phyloP scores from a whole-genome alignment of 2,329 filamentous ascomycete species.

The Ophiostoma australiae region DNA sequence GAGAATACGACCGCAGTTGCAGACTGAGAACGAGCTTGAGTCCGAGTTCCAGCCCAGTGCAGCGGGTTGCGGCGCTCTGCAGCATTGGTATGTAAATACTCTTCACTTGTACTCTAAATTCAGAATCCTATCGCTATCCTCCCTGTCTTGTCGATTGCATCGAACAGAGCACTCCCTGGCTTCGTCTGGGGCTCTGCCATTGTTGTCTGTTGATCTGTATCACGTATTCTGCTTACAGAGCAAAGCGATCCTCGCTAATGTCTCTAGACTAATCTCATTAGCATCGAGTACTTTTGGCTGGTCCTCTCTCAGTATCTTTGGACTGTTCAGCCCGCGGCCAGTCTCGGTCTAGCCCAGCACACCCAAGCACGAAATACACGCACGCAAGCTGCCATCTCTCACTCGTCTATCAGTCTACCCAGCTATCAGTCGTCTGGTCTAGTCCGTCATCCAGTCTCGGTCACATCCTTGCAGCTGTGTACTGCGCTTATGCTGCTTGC shows the following conservation, averaged over 20 bases:
- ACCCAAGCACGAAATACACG: slow-evolving; percentile 5
- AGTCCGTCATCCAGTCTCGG: too few relatives aligned
- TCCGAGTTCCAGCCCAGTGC: slow-evolving; percentile 4
- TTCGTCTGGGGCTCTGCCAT: slow-evolving; percentile 1
- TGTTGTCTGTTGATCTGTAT: neutral
- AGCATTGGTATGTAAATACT: neutral
- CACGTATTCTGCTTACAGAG: neutral
- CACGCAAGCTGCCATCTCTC: slow-evolving; percentile 5
- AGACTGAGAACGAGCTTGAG: neutral
- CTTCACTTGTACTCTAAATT: too few relatives aligned
- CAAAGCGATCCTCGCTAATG: neutral
- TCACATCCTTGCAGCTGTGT: neutral
- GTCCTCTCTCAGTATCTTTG: neutral
- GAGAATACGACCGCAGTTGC: slow-evolving; percentile 2
- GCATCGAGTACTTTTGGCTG: neutral
- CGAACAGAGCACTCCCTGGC: neutral
- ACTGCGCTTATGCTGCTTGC: neutral
- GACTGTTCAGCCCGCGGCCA: neutral
- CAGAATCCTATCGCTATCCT: neutral
- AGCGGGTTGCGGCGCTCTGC: slow-evolving; percentile 1
- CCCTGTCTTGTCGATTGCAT: neutral
- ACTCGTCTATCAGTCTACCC: neutral
- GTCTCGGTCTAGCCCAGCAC: neutral
- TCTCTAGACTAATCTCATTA: neutral
- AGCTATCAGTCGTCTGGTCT: neutral